Conservation (phyloP, 78 protist species). For the slime mould (Dictyostelium discoideum) region DNA sequence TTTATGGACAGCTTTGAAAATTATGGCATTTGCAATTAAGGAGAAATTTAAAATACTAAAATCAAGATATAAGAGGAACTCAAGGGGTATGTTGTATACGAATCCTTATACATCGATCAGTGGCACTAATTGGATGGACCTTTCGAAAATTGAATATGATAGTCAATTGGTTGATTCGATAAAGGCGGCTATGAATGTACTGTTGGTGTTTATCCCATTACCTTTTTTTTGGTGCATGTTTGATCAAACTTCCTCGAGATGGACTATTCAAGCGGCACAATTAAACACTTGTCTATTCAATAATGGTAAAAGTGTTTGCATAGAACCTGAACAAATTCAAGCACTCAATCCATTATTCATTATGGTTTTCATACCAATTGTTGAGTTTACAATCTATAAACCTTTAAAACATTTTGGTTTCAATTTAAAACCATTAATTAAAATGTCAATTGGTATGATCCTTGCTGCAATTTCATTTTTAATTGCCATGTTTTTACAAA, state of each 20-base stretch:
- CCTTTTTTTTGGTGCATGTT: slow-evolving; percentile 86
- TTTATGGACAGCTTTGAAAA: not conserved
- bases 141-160: not conserved
- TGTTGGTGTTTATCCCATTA: slow-evolving; percentile 36
- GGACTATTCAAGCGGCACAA: slow-evolving; percentile 73
- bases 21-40: not conserved
- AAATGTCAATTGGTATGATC: slow-evolving; percentile 87
- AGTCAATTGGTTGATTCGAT: slow-evolving; percentile 10
- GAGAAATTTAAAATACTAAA: not conserved
- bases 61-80: not conserved
- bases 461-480: slow-evolving; percentile 68
- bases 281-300: slow-evolving; percentile 17
- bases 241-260: slow-evolving; percentile 77
- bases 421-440: slow-evolving; percentile 40
- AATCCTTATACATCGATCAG: not conserved
- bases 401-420: slow-evolving; percentile 11
- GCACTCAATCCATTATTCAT: slow-evolving; percentile 81
- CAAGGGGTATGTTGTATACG: not conserved
- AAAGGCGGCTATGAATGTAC: slow-evolving; percentile 21
- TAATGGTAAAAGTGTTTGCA: not conserved
- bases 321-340: slow-evolving; percentile 86
- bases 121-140: slow-evolving; percentile 24
- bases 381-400: slow-evolving; percentile 77
- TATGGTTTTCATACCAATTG: slow-evolving; percentile 75
- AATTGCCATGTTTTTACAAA: slow-evolving; percentile 74